phyloP scores from a whole-genome alignment of 331 rosid species.

The Pyracantha coccinea region DNA sequence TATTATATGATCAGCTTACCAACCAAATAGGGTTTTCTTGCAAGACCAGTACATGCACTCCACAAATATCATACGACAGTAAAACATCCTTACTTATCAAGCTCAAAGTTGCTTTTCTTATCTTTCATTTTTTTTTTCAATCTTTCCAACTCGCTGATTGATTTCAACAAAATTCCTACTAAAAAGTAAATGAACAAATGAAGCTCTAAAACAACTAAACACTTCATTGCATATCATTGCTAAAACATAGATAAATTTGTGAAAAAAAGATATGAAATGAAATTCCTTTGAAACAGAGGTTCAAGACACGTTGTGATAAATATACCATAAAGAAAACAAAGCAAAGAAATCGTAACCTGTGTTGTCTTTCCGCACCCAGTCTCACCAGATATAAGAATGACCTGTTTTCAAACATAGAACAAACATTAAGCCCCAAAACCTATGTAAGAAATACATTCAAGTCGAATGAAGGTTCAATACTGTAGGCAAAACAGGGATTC shows the following conservation, averaged over 20 bases:
- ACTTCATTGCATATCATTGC: not conserved
- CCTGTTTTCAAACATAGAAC: conserved; percentile 51
- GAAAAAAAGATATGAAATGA: not conserved
- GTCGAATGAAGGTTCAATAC: conserved; percentile 1
- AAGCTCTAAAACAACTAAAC: not conserved
- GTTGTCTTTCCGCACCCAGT: conserved; percentile 99
- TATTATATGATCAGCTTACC: not conserved
- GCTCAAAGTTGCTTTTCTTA: not conserved
- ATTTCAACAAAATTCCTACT: not conserved
- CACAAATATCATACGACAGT: not conserved
- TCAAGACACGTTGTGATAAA: conserved; percentile 6
- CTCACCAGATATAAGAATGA: conserved; percentile 79
- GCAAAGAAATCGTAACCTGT: conserved; percentile 62
- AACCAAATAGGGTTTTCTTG: not conserved
- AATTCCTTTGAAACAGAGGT: not conserved
- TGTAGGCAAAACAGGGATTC: not conserved
- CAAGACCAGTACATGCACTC: not conserved
- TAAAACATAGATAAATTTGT: not conserved
- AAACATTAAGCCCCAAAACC: conserved; percentile 20
- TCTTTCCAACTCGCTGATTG: not conserved
- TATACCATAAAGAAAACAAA: conserved; percentile 30
- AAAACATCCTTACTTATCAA: not conserved
- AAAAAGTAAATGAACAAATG: not conserved
- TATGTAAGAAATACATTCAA: conserved; percentile 13
- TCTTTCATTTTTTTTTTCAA: not conserved